Base-by-base conservation (phyloP, 257 asterid species). In the Solanum medicagineum region DNA sequence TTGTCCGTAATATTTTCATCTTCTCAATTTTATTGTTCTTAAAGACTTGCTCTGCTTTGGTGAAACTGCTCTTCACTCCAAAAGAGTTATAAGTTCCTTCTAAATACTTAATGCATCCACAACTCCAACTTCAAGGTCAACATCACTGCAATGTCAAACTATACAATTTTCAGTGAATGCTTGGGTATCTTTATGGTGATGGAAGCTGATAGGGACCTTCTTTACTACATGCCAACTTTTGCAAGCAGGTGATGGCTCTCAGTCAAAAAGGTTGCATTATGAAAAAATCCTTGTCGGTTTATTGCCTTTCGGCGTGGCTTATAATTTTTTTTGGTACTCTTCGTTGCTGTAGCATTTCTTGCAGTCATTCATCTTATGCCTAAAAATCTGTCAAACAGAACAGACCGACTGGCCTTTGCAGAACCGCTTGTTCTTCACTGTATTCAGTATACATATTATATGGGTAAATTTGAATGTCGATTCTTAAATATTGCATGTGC, bases 121-220 rank as follows among this genome's bases (percentile, higher is more conserved):
- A 54, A 84, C 92, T 70, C 87, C 94, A 84, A 90, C 95, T 86
- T 87, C 93, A 10, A 88, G 83, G 85, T 49, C 98, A 77, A 80
- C 90, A 36, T 88, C 96, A 22, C 87, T 93, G 90, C 93, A 90
- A 60, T 93, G 95, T 32, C 95, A 90, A 73, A 94, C 98, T 74
- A 88, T 93, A 79, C 98, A 89, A 79, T 93, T 94, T 89, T 92
- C 98, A 42, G 95, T 94, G 88, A 93, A 94, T 88, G 98, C 99
- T 86, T 94, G 99, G 99, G 99, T 96, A 93, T 80, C 90, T 20
- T 44, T 20, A 44, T 17, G n/a, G 32, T 44, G 80, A 71, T 71
- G 56, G 36, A 70, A 40, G 10, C 29, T 70, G 29, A 19, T 70
- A 19, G 51, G 26, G 54, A 53, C 6, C 56, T 44, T 51, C 17